These are phyloP conservation scores for Mytilinidion resinicola DNA, from an alignment of 495 filamentous ascomycete genomes.

Conservation along the genomic window DNA sequence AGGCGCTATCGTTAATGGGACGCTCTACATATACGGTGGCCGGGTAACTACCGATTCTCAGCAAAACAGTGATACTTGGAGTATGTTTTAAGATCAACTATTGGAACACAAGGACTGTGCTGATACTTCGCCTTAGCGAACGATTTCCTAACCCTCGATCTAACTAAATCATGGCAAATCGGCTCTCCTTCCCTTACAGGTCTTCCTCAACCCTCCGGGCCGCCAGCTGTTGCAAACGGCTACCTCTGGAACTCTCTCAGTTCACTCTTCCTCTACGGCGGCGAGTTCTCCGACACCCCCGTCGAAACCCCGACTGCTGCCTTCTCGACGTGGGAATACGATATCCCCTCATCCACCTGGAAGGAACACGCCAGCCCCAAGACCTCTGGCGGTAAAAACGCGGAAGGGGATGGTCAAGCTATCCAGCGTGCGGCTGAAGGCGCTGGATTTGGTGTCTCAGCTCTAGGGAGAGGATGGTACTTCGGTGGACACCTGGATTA, in stretches of 20 bases:
- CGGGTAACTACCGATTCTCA: slow-evolving; percentile 46
- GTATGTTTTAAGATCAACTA: slow-evolving; percentile 38
- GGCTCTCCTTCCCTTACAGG: slow-evolving; percentile 52
- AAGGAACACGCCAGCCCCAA: slow-evolving; percentile 49
- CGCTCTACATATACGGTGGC: slow-evolving; percentile 70
- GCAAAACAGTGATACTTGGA: slow-evolving; percentile 58
- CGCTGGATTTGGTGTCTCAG: slow-evolving; percentile 60
- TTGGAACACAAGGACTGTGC: neutral
- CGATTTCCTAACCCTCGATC: slow-evolving; percentile 58
- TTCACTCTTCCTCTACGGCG: slow-evolving; percentile 65
- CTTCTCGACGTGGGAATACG: slow-evolving; percentile 60
- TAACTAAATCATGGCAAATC: slow-evolving; percentile 63
- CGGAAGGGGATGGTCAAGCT: slow-evolving; percentile 44
- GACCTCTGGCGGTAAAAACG: slow-evolving; percentile 53
- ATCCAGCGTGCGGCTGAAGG: slow-evolving; percentile 64
- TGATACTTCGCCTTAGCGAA: slow-evolving; percentile 51
- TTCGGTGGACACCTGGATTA: slow-evolving; percentile 69
- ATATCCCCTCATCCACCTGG: slow-evolving; percentile 54
- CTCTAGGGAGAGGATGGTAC: slow-evolving; percentile 63
- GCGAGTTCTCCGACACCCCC: slow-evolving; percentile 59
- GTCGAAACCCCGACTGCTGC: slow-evolving; percentile 42
- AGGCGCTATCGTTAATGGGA: slow-evolving; percentile 58
- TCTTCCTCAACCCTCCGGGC: slow-evolving; percentile 59
- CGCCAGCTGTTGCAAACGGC: slow-evolving; percentile 62
- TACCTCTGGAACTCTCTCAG: slow-evolving; percentile 65